phyloP scores from a whole-genome alignment of 140 eudicot species.

The Erigeron philadelphicus region DNA sequence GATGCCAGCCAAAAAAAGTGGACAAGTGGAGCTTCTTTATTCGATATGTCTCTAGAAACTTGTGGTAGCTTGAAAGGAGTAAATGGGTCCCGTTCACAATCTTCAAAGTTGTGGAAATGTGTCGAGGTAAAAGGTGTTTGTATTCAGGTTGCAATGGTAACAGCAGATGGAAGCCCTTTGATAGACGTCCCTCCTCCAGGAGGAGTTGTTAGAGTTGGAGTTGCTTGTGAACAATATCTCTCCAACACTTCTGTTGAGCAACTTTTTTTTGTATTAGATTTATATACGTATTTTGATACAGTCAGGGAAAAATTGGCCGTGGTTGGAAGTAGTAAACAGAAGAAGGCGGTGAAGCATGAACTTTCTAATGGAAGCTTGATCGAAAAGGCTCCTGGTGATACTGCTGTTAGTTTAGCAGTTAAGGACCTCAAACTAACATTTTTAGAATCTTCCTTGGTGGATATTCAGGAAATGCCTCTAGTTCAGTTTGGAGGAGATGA shows the following conservation, averaged over 20 bases:
- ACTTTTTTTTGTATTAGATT: constrained; percentile 76
- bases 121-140: constrained; percentile 72
- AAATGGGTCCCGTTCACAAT: constrained; percentile 29
- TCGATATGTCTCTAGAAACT: constrained; percentile 63
- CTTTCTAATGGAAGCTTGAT: constrained; percentile 41
- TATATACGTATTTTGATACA: constrained; percentile 65
- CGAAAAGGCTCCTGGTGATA: constrained; percentile 85
- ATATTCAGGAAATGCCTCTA: constrained; percentile 55
- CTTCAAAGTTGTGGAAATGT: constrained; percentile 63
- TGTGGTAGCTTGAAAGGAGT: constrained; percentile 27
- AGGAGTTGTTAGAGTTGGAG: constrained; percentile 82
- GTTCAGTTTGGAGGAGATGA: constrained; percentile 79
- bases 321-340: constrained; percentile 40
- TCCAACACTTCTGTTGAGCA: constrained; percentile 98
- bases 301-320: constrained; percentile 67
- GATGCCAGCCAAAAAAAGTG: constrained; percentile 90
- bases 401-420: constrained; percentile 66
- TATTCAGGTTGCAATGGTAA: constrained; percentile 92
- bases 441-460: constrained; percentile 57
- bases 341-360: constrained; percentile 33
- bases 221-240: constrained; percentile 66
- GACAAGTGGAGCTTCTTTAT: constrained; percentile 62
- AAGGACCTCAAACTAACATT: constrained; percentile 64
- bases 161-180: constrained; percentile 85
- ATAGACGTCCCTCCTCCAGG: constrained; percentile 82